Evolutionary conservation across 371 early-diverging fungal genomes (phyloP).

Genomic region (Mycotypha africana): DNA sequence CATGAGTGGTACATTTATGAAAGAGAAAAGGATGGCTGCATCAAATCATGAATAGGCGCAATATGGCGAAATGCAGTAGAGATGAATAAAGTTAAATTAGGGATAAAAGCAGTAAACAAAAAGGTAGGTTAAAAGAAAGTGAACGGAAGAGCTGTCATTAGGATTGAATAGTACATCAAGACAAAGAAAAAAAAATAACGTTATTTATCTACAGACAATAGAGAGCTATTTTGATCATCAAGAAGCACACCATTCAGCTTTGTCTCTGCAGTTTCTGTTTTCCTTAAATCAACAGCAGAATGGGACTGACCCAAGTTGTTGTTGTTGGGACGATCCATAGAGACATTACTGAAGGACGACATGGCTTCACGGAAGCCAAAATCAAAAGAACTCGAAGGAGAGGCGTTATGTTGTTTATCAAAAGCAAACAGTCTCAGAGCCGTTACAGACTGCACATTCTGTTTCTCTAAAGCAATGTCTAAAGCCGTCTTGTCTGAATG

Average conservation of each 20-base stretch:
- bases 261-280: constrained; percentile 3
- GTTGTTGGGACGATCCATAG: constrained; percentile 11
- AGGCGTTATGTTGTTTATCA: constrained; percentile 44
- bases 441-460: constrained; percentile 58
- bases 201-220: constrained; percentile 21
- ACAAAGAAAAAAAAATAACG: too few species aligned
- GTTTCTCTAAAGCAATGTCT: constrained; percentile 63
- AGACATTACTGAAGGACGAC: constrained; percentile 38
- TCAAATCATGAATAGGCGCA: constrained; percentile 2
- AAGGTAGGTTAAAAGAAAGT: too few species aligned
- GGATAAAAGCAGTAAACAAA: too few species aligned
- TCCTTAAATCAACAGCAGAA: constrained; percentile 31
- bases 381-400: constrained; percentile 38
- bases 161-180: too few species aligned
- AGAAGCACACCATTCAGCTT: constrained; percentile 17
- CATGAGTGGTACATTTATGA: too few species aligned
- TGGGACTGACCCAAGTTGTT: constrained; percentile 20
- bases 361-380: constrained; percentile 53
- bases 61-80: too few species aligned
- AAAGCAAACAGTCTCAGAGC: constrained; percentile 50
- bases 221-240: constrained; percentile 31
- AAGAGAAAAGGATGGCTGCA: too few species aligned
- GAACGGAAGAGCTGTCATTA: too few species aligned
- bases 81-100: too few species aligned
- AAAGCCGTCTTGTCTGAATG: constrained; percentile 60